Percentiles rank a stretch among this genome's conserved stretches.
Evolutionary conservation across 2,329 filamentous ascomycete genomes (phyloP).

Genomic region (Bipolaris victoriae): DNA sequence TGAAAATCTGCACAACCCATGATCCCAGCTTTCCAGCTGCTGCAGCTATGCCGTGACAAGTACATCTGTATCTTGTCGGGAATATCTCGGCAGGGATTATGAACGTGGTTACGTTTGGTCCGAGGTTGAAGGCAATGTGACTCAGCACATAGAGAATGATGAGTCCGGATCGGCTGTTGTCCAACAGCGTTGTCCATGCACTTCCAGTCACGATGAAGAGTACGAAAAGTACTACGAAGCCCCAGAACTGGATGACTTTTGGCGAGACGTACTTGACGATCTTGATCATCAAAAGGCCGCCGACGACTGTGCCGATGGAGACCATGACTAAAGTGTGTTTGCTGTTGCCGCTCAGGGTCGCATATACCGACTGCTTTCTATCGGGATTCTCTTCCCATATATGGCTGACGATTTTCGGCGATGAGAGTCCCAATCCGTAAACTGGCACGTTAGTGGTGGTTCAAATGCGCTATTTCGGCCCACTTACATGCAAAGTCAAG

Average conservation of each 20-base stretch:
- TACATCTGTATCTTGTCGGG: slow-evolving; percentile 61
- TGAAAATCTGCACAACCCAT: slow-evolving; percentile 51
- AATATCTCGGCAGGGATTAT: slow-evolving; percentile 63
- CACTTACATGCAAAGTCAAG: slow-evolving; percentile 44
- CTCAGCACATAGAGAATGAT: slow-evolving; percentile 43
- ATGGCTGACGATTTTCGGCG: slow-evolving; percentile 44
- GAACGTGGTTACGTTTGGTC: slow-evolving; percentile 47
- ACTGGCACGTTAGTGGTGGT: slow-evolving; percentile 16
- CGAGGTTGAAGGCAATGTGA: slow-evolving; percentile 46
- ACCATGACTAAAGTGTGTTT: slow-evolving; percentile 44
- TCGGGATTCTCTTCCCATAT: slow-evolving; percentile 35
- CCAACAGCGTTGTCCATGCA: slow-evolving; percentile 38
- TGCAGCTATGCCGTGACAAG: slow-evolving; percentile 62
- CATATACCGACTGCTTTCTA: slow-evolving; percentile 27
- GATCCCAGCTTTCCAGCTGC: slow-evolving; percentile 61
- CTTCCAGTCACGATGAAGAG: slow-evolving; percentile 44
- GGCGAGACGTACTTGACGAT: slow-evolving; percentile 44
- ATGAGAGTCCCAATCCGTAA: slow-evolving; percentile 46
- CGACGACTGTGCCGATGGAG: slow-evolving; percentile 41
- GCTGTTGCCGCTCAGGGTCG: slow-evolving; percentile 37
- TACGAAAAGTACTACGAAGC: slow-evolving; percentile 39
- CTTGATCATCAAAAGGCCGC: slow-evolving; percentile 43
- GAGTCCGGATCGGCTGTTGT: slow-evolving; percentile 30
- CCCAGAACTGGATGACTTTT: slow-evolving; percentile 44
- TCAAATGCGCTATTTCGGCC: not conserved